Conservation (phyloP, 352 stramenopile genomes). For the Hyaloperonospora brassicae region DNA sequence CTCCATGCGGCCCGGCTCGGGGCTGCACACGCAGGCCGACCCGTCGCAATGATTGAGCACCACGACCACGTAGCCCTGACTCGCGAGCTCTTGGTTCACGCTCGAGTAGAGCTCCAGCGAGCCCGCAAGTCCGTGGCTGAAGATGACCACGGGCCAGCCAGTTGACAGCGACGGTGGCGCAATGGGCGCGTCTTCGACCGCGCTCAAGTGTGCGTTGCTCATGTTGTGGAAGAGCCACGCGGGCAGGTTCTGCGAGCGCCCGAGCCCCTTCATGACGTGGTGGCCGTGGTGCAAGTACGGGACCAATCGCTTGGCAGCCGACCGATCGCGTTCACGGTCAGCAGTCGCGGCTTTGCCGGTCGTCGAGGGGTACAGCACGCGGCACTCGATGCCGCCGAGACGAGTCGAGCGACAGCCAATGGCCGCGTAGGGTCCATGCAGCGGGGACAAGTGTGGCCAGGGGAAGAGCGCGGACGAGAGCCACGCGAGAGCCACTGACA, state of each 20-base stretch:
- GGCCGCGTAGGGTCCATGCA: conserved; percentile 33
- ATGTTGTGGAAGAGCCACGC: conserved; percentile 50
- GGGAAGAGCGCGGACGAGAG: conserved; percentile 43
- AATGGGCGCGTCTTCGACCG: conserved; percentile 33
- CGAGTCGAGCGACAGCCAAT: conserved; percentile 38
- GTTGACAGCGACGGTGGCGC: conserved; percentile 10
- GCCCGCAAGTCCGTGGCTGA: conserved; percentile 53
- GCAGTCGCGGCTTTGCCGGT: not conserved
- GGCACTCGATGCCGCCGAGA: conserved; percentile 47
- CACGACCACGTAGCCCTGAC: conserved; percentile 47
- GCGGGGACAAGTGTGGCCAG: conserved; percentile 39
- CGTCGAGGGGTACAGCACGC: conserved; percentile 56
- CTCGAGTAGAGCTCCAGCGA: conserved; percentile 56
- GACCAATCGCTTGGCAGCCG: not conserved
- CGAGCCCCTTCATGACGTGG: conserved; percentile 43
- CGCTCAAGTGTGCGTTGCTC: conserved; percentile 38
- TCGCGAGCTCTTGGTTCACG: conserved; percentile 61
- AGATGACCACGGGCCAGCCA: conserved; percentile 49
- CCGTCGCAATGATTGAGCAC: conserved; percentile 56
- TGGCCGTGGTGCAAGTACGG: conserved; percentile 44
- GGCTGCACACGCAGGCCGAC: conserved; percentile 48
- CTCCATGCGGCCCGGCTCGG: conserved; percentile 29
- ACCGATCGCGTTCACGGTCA: not conserved
- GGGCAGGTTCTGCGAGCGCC: conserved; percentile 39
- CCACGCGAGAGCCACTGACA: conserved; percentile 17